Percentiles rank a stretch among this genome's conserved stretches.
phyloP scores from a whole-genome alignment of 495 filamentous ascomycete species.

The Penicillium arizonense region DNA sequence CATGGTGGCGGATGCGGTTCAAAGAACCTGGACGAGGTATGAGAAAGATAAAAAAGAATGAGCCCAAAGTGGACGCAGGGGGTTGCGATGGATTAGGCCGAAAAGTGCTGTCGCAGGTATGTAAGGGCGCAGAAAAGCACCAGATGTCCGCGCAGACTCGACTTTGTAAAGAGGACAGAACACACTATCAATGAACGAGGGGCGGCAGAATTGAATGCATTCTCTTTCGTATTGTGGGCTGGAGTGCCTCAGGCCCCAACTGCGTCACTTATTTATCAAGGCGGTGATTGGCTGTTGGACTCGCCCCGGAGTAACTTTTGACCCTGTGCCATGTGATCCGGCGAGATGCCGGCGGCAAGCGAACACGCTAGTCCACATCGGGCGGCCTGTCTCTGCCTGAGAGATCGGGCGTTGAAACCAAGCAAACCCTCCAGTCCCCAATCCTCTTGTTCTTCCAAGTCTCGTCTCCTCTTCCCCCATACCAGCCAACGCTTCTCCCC shows the following conservation, averaged over 20 bases:
- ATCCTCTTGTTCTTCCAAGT: conserved; percentile 22
- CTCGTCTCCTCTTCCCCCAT: conserved; percentile 19
- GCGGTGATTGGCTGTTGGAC: conserved; percentile 15
- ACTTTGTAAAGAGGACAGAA: conserved; percentile 6
- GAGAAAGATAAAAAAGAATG: conserved; percentile 13
- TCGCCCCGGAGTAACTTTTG: not conserved
- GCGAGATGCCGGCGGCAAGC: conserved; percentile 14
- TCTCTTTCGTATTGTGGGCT: conserved; percentile 28
- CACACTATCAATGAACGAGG: conserved; percentile 19
- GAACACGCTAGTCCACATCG: conserved; percentile 26
- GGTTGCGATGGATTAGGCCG: conserved; percentile 13
- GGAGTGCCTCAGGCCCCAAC: conserved; percentile 27
- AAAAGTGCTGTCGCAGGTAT: conserved; percentile 12
- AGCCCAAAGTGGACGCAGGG: conserved; percentile 10
- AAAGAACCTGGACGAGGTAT: conserved; percentile 20
- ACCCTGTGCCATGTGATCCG: conserved; percentile 20
- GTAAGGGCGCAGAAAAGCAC: conserved; percentile 18
- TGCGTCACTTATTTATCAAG: conserved; percentile 32
- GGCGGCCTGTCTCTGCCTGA: conserved; percentile 27
- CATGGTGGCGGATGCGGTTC: conserved; percentile 52
- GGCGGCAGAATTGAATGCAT: conserved; percentile 22
- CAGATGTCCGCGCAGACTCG: conserved; percentile 25
- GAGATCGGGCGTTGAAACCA: conserved; percentile 27
- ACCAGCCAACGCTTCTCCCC: conserved; percentile 12
- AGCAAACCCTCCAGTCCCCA: conserved; percentile 23